phyloP scores from a whole-genome alignment of 176 grass and related monocot species.

The Avena sativa region DNA sequence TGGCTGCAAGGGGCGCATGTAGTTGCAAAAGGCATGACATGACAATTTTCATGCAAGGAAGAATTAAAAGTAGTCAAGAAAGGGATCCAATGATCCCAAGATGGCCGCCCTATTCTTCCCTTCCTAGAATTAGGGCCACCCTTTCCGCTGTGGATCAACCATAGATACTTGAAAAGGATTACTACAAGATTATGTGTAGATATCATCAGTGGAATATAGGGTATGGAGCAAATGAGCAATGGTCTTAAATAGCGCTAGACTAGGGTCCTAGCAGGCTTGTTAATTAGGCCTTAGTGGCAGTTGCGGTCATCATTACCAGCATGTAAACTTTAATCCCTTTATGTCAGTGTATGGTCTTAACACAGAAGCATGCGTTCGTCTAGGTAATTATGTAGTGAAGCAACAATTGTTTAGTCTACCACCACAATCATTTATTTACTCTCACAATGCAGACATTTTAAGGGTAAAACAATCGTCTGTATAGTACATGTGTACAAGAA shows the following conservation, averaged over 20 bases:
- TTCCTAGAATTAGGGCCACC: conserved; percentile 33
- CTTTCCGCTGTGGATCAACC: conserved; percentile 15
- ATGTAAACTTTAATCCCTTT: conserved; percentile 45
- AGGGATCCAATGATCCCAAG: conserved; percentile 62
- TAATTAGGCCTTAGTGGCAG: conserved; percentile 37
- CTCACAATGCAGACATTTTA: too few species aligned
- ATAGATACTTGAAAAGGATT: background rate
- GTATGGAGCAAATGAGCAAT: background rate
- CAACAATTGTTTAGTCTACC: too few species aligned
- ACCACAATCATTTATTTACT: too few species aligned
- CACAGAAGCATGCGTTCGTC: conserved; percentile 11
- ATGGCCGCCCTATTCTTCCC: conserved; percentile 21
- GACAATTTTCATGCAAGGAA: conserved; percentile 56
- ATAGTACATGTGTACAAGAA: too few species aligned
- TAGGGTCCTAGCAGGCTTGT: conserved; percentile 35
- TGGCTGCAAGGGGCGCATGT: conserved; percentile 50
- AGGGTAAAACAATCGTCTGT: too few species aligned
- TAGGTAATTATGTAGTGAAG: background rate
- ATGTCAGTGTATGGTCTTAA: conserved; percentile 17
- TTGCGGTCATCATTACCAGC: conserved; percentile 45
- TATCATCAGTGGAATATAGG: conserved; percentile 41
- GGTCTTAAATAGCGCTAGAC: conserved; percentile 40
- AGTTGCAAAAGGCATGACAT: conserved; percentile 67
- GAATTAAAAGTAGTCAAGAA: conserved; percentile 57
- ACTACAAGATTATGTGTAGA: conserved; percentile 25